A percentile compares a stretch with the other conserved stretches of the same genome.
phyloP scores from a whole-genome alignment of 2,329 filamentous ascomycete genomes.

The Microcera coccophila region DNA sequence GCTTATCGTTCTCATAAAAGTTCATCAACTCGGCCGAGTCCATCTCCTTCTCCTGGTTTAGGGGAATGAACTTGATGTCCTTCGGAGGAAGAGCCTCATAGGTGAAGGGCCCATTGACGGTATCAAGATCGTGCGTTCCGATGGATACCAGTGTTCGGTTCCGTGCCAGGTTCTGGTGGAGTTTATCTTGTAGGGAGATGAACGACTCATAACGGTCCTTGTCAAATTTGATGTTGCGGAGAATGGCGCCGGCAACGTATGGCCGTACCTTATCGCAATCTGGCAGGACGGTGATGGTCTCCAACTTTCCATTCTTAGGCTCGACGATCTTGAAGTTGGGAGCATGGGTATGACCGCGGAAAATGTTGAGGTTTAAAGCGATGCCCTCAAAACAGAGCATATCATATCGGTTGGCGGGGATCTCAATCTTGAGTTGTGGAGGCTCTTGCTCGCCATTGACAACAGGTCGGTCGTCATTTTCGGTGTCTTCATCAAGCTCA shows the following conservation, averaged over 20 bases:
- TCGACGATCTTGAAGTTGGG: constrained; percentile 76
- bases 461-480: constrained; percentile 67
- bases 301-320: constrained; percentile 67
- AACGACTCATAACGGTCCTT: constrained; percentile 92
- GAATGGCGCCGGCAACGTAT: constrained; percentile 81
- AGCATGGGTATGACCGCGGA: constrained; percentile 69
- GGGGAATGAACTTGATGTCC: constrained; percentile 82
- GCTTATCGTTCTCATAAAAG: constrained; percentile 93
- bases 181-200: constrained; percentile 95
- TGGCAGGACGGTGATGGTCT: constrained; percentile 76
- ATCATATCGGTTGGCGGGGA: constrained; percentile 89
- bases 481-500: constrained; percentile 94
- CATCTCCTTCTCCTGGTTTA: constrained; percentile 91
- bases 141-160: constrained; percentile 94
- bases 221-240: constrained; percentile 88
- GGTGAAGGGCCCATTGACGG: constrained; percentile 88
- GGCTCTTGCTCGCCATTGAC: constrained; percentile 78
- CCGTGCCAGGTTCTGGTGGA: constrained; percentile 91
- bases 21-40: constrained; percentile 83
- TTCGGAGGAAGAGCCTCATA: constrained; percentile 92
- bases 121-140: constrained; percentile 94
- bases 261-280: constrained; percentile 76
- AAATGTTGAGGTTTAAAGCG: constrained; percentile 91
- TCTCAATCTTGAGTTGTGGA: constrained; percentile 95
- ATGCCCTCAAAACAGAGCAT: constrained; percentile 98